These are phyloP conservation scores for Diplosphaera chodatii DNA, from an alignment of 139 green algal species.

Conservation along the genomic window DNA sequence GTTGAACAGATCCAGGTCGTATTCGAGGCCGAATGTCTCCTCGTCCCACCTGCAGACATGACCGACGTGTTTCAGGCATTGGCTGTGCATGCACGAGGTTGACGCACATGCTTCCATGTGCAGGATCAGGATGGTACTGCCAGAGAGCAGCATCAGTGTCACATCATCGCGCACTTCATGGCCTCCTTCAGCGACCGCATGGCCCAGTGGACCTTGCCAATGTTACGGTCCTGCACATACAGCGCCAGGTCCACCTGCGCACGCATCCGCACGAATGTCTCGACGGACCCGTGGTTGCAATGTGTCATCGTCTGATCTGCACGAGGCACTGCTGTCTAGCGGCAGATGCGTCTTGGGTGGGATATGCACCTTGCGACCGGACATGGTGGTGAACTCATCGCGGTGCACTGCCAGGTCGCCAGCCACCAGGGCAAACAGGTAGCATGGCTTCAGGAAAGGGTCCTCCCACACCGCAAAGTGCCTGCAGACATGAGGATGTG, in stretches of 20 bases:
- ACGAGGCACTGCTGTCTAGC: too few relatives aligned
- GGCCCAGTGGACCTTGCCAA: slow-evolving; percentile 70
- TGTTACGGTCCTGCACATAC: slow-evolving; percentile 68
- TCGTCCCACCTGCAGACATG: slow-evolving; percentile 67
- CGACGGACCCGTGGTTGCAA: too few relatives aligned
- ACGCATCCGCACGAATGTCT: too few relatives aligned
- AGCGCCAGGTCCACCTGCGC: slow-evolving; percentile 78
- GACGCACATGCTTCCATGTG: too few relatives aligned
- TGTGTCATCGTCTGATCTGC: too few relatives aligned
- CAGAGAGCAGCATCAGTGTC: too few relatives aligned
- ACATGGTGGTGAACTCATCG: slow-evolving; percentile 76
- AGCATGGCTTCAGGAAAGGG: slow-evolving; percentile 94
- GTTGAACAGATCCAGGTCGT: slow-evolving; percentile 94
- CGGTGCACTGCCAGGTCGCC: slow-evolving; percentile 80
- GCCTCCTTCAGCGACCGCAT: slow-evolving; percentile 86
- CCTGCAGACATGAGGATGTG: slow-evolving; percentile 13
- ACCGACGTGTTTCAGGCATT: too few relatives aligned
- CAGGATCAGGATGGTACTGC: too few relatives aligned
- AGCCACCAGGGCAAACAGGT: slow-evolving; percentile 98
- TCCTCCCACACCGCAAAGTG: slow-evolving; percentile 83
- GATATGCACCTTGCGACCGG: slow-evolving; percentile 11
- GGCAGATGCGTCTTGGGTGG: too few relatives aligned
- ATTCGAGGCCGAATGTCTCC: slow-evolving; percentile 82
- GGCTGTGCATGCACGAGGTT: too few relatives aligned
- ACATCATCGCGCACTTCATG: slow-evolving; percentile 72